Conservation (phyloP, 169 alveolate genomes). For the Hepatocystis sp. region DNA sequence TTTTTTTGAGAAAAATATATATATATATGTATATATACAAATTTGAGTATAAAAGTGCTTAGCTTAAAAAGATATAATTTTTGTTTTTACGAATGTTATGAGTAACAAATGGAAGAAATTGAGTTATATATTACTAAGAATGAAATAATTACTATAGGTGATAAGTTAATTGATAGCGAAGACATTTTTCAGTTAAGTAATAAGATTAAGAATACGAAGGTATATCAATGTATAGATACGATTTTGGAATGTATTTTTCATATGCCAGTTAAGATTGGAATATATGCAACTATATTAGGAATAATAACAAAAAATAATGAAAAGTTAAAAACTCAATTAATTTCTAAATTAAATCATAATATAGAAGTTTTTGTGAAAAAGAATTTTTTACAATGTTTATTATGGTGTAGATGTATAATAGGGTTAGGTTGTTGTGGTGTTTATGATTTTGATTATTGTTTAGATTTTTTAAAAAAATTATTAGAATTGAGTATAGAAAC, state of each 20-base stretch:
- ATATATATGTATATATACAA: too few relatives aligned
- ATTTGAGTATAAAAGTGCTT: too few relatives aligned
- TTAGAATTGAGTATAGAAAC: conserved; percentile 39
- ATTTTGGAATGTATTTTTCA: conserved; percentile 66
- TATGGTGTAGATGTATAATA: conserved; percentile 73
- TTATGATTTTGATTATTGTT: conserved; percentile 41
- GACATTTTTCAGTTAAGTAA: conserved; percentile 72
- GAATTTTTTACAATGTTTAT: conserved; percentile 34
- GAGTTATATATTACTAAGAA: conserved; percentile 63
- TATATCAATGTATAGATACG: conserved; percentile 48
- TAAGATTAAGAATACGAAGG: conserved; percentile 35
- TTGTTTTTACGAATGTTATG: not conserved
- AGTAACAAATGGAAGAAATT: conserved; percentile 58
- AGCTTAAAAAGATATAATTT: too few relatives aligned
- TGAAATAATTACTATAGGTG: conserved; percentile 73
- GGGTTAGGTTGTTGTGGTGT: conserved; percentile 60
- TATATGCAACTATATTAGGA: conserved; percentile 71
- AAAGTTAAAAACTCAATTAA: conserved; percentile 36
- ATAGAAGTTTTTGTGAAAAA: conserved; percentile 61
- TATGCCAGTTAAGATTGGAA: conserved; percentile 74
- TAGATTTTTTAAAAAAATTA: conserved; percentile 43
- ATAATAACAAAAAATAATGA: conserved; percentile 63
- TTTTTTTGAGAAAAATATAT: too few relatives aligned
- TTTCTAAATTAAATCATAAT: conserved; percentile 69
- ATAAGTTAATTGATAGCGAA: conserved; percentile 72